These are phyloP conservation scores for Pseudocercospora fuligena DNA, from an alignment of 2,329 filamentous ascomycete species.

Conservation along the genomic window DNA sequence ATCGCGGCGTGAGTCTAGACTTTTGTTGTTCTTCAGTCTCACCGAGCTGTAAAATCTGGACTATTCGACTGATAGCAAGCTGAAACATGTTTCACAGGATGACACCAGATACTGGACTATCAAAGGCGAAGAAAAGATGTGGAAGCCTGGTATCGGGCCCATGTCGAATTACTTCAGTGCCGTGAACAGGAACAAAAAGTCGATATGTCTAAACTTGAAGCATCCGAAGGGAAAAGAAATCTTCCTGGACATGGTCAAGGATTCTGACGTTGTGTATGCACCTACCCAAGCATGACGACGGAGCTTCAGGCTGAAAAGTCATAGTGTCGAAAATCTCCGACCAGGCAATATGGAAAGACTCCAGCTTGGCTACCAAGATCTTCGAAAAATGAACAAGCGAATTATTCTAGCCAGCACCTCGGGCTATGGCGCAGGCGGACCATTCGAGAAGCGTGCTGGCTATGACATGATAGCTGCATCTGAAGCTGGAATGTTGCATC, in stretches of 20 bases:
- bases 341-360: conserved; percentile 50
- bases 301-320: background rate
- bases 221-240: conserved; percentile 44
- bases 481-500: conserved; percentile 51
- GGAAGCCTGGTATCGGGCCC: conserved; percentile 33
- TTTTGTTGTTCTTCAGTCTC: background rate
- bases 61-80: background rate
- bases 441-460: conserved; percentile 49
- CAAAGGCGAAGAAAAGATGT: conserved; percentile 33
- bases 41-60: background rate
- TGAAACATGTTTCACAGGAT: conserved; percentile 25
- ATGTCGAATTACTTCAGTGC: conserved; percentile 48
- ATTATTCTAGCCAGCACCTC: conserved; percentile 53
- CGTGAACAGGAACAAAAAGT: conserved; percentile 53
- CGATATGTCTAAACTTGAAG: conserved; percentile 46
- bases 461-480: conserved; percentile 54
- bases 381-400: conserved; percentile 45
- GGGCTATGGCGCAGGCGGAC: conserved; percentile 50
- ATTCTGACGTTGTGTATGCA: conserved; percentile 44
- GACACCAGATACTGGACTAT: conserved; percentile 36
- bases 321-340: conserved; percentile 49
- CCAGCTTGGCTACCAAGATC: conserved; percentile 47
- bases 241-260: conserved; percentile 43
- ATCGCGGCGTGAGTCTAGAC: conserved; percentile 24
- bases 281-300: background rate